A percentile compares a stretch with the other conserved stretches of the same genome.
These are phyloP conservation scores for Pichia sp. DNA, from an alignment of 1,139 yeast species.

Conservation along the genomic window DNA sequence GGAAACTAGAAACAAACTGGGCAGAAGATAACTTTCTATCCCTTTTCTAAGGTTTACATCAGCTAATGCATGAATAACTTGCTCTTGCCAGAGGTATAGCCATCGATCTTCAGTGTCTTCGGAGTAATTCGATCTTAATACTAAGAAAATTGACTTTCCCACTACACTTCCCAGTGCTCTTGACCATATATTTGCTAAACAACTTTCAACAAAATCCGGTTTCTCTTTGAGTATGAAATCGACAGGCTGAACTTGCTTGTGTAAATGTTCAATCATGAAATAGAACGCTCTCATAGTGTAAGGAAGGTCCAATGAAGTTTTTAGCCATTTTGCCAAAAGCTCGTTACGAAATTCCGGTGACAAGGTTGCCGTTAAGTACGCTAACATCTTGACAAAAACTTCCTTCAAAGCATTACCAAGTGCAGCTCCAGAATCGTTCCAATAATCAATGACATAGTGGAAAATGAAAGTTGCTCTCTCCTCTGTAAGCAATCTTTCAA, in stretches of 20 bases:
- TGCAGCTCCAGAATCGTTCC: slow-evolving; percentile 70
- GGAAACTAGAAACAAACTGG: slow-evolving; percentile 53
- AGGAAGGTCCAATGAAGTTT: slow-evolving; percentile 40
- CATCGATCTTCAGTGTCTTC: slow-evolving; percentile 37
- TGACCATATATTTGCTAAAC: slow-evolving; percentile 49
- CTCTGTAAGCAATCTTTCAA: slow-evolving; percentile 21
- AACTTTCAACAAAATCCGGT: slow-evolving; percentile 43
- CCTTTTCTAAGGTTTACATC: slow-evolving; percentile 39
- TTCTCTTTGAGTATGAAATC: slow-evolving; percentile 38
- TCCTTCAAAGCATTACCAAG: slow-evolving; percentile 64
- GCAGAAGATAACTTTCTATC: slow-evolving; percentile 57
- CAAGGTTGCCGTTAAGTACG: slow-evolving; percentile 30
- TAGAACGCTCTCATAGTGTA: slow-evolving; percentile 55
- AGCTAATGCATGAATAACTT: slow-evolving; percentile 37
- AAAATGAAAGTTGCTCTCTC: slow-evolving; percentile 40
- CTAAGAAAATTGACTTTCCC: slow-evolving; percentile 54
- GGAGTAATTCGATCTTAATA: slow-evolving; percentile 36
- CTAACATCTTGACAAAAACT: slow-evolving; percentile 49
- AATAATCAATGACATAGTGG: slow-evolving; percentile 57
- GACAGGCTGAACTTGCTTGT: slow-evolving; percentile 42
- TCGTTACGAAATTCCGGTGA: slow-evolving; percentile 16
- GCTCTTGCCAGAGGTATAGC: slow-evolving; percentile 50
- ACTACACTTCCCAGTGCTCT: slow-evolving; percentile 65
- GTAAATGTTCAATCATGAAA: slow-evolving; percentile 52
- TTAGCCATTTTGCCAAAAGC: slow-evolving; percentile 44